phyloP scores from a whole-genome alignment of 495 filamentous ascomycete species.

The Aspergillus campestris region DNA sequence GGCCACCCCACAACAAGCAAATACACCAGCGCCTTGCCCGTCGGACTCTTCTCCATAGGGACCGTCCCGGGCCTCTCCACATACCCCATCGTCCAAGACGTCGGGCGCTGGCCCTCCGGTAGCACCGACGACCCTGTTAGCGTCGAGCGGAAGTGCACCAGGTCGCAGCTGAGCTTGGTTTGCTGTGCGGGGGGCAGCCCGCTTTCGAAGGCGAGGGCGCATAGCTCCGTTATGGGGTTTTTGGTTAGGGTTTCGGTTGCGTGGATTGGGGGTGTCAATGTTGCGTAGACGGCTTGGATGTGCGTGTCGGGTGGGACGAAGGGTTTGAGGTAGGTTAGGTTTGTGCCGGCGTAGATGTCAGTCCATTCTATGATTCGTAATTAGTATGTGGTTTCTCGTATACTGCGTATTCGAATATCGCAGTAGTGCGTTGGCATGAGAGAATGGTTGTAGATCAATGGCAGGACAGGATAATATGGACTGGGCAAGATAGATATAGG shows the following conservation, averaged over 20 bases:
- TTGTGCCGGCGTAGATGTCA: conserved; percentile 23
- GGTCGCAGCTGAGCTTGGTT: conserved; percentile 15
- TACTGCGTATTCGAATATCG: too few species aligned
- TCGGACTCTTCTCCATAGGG: conserved; percentile 24
- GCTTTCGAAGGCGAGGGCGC: conserved; percentile 22
- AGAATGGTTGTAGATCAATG: too few species aligned
- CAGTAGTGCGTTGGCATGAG: too few species aligned
- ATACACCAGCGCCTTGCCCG: conserved; percentile 28
- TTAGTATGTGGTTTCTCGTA: too few species aligned
- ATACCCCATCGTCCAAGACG: conserved; percentile 36
- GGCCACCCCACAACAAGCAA: conserved; percentile 46
- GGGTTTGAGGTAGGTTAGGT: conserved; percentile 11
- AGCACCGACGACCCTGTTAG: conserved; percentile 17
- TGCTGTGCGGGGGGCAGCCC: conserved; percentile 16
- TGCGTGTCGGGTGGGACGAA: conserved; percentile 17
- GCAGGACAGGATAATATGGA: too few species aligned
- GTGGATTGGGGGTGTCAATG: conserved; percentile 23
- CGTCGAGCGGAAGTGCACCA: conserved; percentile 27
- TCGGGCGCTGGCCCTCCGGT: conserved; percentile 22
- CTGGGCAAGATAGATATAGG: not conserved
- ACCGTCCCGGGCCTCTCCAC: conserved; percentile 34
- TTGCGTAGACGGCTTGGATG: conserved; percentile 22
- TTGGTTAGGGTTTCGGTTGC: conserved; percentile 23
- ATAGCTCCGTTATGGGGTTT: conserved; percentile 36
- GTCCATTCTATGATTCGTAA: conserved; percentile 33